phyloP scores from a whole-genome alignment of 345 rosid species.

The Citropsis articulata region DNA sequence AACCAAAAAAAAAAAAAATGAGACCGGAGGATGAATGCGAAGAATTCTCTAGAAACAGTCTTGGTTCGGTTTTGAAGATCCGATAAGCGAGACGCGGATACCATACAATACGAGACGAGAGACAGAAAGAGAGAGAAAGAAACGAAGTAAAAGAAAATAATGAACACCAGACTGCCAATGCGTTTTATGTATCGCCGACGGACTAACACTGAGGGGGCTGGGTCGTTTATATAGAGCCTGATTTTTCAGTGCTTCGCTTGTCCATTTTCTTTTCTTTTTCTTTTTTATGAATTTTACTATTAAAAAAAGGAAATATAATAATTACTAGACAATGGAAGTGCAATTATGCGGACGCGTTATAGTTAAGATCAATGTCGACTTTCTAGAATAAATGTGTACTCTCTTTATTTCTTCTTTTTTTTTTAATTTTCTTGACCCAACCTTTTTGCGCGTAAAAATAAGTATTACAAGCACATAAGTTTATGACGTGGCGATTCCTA shows the following conservation, averaged over 20 bases:
- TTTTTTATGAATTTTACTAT: too few relatives aligned
- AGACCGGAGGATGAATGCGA: conserved; percentile 4
- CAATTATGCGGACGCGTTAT: background rate
- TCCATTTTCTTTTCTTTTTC: background rate
- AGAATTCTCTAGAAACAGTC: background rate
- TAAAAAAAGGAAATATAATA: too few relatives aligned
- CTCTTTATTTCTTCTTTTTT: background rate
- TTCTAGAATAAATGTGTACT: too few relatives aligned
- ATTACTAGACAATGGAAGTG: background rate
- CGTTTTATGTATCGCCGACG: too few relatives aligned
- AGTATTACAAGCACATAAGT: background rate
- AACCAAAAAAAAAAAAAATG: too few relatives aligned
- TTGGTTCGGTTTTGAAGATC: background rate
- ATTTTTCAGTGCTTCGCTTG: background rate
- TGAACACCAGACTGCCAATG: too few relatives aligned
- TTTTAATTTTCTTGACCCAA: background rate
- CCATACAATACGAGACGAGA: background rate
- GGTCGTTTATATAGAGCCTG: background rate
- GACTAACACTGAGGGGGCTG: too few relatives aligned
- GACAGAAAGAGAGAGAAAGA: too few relatives aligned
- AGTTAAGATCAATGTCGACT: background rate
- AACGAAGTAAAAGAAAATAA: too few relatives aligned
- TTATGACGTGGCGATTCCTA: background rate
- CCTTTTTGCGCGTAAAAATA: background rate
- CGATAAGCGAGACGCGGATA: background rate